Conservation (phyloP, 225 moss, liverwort and hornwort species). For the Bryoerythrophyllum caledonicum region DNA sequence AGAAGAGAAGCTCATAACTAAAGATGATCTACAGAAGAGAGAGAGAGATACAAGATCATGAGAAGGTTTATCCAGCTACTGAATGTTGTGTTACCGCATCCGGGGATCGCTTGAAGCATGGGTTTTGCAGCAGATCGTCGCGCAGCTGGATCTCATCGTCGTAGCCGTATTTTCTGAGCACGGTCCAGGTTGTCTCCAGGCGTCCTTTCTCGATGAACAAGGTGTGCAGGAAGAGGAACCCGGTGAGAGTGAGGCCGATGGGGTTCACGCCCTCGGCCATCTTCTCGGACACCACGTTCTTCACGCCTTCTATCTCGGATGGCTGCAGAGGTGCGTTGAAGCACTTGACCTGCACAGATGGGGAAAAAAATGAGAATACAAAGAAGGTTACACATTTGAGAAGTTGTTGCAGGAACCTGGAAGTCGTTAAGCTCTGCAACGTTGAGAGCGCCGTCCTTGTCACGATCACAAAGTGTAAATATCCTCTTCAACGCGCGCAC, state of each 20-base stretch:
- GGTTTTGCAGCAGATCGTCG: slow-evolving; percentile 78
- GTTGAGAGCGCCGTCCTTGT: slow-evolving; percentile 86
- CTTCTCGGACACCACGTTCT: slow-evolving; percentile 88
- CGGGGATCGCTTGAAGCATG: slow-evolving; percentile 72
- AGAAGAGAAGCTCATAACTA: not conserved
- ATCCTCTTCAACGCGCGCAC: slow-evolving; percentile 91
- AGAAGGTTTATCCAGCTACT: not conserved
- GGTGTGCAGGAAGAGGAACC: slow-evolving; percentile 91
- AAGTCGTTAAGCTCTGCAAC: slow-evolving; percentile 91
- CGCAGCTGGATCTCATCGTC: slow-evolving; percentile 88
- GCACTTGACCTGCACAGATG: slow-evolving; percentile 42
- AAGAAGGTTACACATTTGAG: not conserved
- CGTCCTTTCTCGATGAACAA: slow-evolving; percentile 94
- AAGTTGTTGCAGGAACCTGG: slow-evolving; percentile 48
- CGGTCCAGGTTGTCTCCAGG: slow-evolving; percentile 95
- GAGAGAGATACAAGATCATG: too few species aligned
- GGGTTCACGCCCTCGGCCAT: slow-evolving; percentile 86
- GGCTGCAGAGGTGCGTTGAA: slow-evolving; percentile 82
- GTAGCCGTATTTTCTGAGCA: slow-evolving; percentile 88
- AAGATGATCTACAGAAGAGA: not conserved
- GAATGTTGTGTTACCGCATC: slow-evolving; percentile 59
- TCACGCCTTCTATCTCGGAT: slow-evolving; percentile 85
- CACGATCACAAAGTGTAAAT: slow-evolving; percentile 84
- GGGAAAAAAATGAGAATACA: not conserved
- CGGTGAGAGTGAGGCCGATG: slow-evolving; percentile 81